Evolutionary conservation across 257 asterid species (phyloP), one percentile per base, ranked within the genome.

Genomic region (Lithospermum erythrorhizon): DNA sequence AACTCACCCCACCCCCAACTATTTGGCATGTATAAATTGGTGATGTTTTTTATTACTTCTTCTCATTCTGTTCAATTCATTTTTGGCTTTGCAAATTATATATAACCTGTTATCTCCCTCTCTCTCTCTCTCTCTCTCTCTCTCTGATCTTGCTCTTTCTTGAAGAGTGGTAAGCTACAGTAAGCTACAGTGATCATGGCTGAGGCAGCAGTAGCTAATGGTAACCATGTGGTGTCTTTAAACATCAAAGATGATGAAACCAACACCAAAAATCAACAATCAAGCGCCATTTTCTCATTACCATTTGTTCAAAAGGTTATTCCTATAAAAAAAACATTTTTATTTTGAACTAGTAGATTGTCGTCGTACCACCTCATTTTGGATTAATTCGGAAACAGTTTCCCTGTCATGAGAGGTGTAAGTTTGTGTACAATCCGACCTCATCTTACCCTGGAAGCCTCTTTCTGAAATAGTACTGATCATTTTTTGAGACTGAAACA

Each of bases 281-380:
- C 9, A 37, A 72, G 79, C 55, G 63, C 63, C 71, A 70, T 79
- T 58, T 13, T 85, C 70, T 63, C 83, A 21, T 56, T 86, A 48
- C 82, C 94, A 59, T 89, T 89, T 29, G 22, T 86, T 2, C 97
- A 89, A 61, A 89, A 89, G 95, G 96, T 85, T 35, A 70, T 54
- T 2, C 22, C 17, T 6, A 14, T 0, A 19, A 20, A 24, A 24
- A 24, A 2, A 24, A 24, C 27, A 24, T 24, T 24, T 24, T 24
- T 24, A n/a, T 27, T 27, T 6, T 27, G 32, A 27, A 27, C 6
- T 27, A 7, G 27, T 24, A 1, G 27, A 24, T 24, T 24, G 27
- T n/a, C n/a, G 27, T 24, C 27, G 2, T 24, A 24, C 27, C 27
- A 24, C 27, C 27, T 27, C 16, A 6, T 21, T 27, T 3, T 27